Percentiles rank a stretch among this genome's conserved stretches.
These are phyloP conservation scores for Monosporascus sp. DNA, from an alignment of 2,329 filamentous ascomycete species.

Conservation along the genomic window DNA sequence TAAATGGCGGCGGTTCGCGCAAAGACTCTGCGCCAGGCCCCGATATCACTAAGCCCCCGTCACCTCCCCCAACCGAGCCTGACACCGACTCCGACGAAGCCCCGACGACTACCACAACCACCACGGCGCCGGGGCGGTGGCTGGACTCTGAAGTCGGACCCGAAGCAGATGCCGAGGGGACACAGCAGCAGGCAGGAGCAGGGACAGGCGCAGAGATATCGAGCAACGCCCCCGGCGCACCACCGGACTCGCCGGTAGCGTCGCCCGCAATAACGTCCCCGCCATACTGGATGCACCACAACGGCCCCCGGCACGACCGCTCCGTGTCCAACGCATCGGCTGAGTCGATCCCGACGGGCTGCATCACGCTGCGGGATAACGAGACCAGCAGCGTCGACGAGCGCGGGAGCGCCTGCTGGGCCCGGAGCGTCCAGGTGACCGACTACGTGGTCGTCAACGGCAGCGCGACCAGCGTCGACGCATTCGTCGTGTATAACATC, in stretches of 20 bases:
- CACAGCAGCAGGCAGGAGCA: too few species aligned
- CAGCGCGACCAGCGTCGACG: slow-evolving; percentile 59
- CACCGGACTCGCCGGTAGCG: background rate
- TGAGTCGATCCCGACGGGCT: slow-evolving; percentile 41
- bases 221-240: background rate
- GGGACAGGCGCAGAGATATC: too few species aligned
- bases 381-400: slow-evolving; percentile 45
- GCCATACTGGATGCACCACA: slow-evolving; percentile 31
- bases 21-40: too few species aligned
- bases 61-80: slow-evolving; percentile 22
- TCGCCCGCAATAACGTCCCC: background rate
- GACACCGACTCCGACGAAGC: slow-evolving; percentile 18
- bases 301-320: slow-evolving; percentile 27
- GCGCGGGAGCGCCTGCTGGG: slow-evolving; percentile 50
- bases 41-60: slow-evolving; percentile 11
- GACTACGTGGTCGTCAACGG: slow-evolving; percentile 54
- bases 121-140: too few species aligned
- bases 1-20: too few species aligned
- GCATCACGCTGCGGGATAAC: slow-evolving; percentile 59
- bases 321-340: slow-evolving; percentile 42
- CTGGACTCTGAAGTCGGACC: too few species aligned
- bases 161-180: too few species aligned
- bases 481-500: slow-evolving; percentile 94
- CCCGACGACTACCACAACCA: too few species aligned
- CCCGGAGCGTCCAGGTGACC: slow-evolving; percentile 54